These are phyloP conservation scores for Kwoniella europaea DNA, from an alignment of 768 basidiomycete species.

Conservation along the genomic window DNA sequence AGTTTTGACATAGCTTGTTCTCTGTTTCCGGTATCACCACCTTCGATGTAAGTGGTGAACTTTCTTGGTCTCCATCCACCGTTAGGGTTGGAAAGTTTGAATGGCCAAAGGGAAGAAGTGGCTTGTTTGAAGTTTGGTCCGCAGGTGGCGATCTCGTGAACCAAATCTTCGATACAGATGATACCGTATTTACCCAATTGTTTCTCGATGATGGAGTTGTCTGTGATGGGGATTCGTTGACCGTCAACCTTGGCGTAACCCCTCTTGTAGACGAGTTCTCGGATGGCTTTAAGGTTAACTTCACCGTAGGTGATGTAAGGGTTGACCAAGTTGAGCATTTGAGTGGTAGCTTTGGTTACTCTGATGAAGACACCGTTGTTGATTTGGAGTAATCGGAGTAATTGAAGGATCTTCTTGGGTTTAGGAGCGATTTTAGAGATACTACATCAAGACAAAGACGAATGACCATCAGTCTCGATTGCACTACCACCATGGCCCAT, in stretches of 20 bases:
- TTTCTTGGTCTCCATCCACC: conserved; percentile 98
- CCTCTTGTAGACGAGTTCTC: conserved; percentile 98
- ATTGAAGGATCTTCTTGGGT: conserved; percentile 97
- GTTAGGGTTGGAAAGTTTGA: conserved; percentile 98
- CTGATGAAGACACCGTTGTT: conserved; percentile 99
- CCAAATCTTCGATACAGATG: conserved; percentile 94
- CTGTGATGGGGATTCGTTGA: conserved; percentile 92
- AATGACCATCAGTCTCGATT: too few relatives aligned
- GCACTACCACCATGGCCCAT: background rate
- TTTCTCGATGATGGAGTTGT: conserved; percentile 91
- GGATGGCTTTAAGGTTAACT: conserved; percentile 89
- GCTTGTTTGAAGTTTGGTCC: conserved; percentile 99
- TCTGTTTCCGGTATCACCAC: conserved; percentile 97
- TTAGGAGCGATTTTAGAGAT: conserved; percentile 99
- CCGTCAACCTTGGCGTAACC: conserved; percentile 98
- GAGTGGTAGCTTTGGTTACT: conserved; percentile 91
- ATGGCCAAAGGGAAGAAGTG: conserved; percentile 89
- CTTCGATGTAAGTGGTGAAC: conserved; percentile 85
- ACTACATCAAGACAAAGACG: conserved; percentile 62
- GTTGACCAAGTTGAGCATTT: conserved; percentile 97
- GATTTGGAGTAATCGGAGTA: conserved; percentile 97
- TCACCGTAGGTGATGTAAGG: conserved; percentile 97
- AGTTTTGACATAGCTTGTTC: conserved; percentile 97
- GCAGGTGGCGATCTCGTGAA: conserved; percentile 92
- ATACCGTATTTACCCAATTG: conserved; percentile 91